Percentiles rank a stretch among this genome's conserved stretches.
These are phyloP conservation scores for Lepidium africanum DNA, from an alignment of 345 rosid species.

Conservation along the genomic window DNA sequence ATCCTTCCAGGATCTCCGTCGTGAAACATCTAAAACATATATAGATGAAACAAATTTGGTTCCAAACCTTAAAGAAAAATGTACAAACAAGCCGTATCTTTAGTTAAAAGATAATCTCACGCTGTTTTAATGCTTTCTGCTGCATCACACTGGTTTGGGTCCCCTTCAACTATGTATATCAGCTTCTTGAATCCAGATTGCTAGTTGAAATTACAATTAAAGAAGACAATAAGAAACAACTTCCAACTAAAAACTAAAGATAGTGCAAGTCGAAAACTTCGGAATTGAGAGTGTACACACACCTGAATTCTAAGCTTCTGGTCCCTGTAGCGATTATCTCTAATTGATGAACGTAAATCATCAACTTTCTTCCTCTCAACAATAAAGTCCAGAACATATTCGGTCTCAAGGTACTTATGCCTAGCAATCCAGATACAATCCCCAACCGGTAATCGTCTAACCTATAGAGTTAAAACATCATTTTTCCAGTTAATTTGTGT, in stretches of 20 bases:
- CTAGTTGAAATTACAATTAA: conserved; percentile 28
- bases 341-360: conserved; percentile 75
- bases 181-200: conserved; percentile 83
- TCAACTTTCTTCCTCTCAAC: conserved; percentile 87
- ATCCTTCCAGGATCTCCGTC: conserved; percentile 88
- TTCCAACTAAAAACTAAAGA: neutral
- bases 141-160: conserved; percentile 68
- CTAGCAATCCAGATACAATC: conserved; percentile 92
- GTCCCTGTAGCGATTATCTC: conserved; percentile 83
- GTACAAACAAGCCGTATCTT: neutral
- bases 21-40: conserved; percentile 66
- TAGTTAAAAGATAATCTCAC: conserved; percentile 35
- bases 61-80: neutral
- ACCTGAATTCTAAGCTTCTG: conserved; percentile 87
- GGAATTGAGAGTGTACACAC: neutral
- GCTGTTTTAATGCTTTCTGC: conserved; percentile 91
- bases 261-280: neutral
- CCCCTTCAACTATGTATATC: conserved; percentile 89
- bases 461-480: conserved; percentile 36
- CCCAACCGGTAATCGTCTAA: conserved; percentile 80
- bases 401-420: conserved; percentile 50
- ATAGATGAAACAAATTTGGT: neutral
- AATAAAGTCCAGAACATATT: conserved; percentile 88
- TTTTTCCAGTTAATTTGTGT: neutral
- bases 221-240: conserved; percentile 5